Percentiles rank a stretch among this genome's conserved stretches.
Conservation (phyloP, 139 green algal genomes). For the Chlorella sp. region DNA sequence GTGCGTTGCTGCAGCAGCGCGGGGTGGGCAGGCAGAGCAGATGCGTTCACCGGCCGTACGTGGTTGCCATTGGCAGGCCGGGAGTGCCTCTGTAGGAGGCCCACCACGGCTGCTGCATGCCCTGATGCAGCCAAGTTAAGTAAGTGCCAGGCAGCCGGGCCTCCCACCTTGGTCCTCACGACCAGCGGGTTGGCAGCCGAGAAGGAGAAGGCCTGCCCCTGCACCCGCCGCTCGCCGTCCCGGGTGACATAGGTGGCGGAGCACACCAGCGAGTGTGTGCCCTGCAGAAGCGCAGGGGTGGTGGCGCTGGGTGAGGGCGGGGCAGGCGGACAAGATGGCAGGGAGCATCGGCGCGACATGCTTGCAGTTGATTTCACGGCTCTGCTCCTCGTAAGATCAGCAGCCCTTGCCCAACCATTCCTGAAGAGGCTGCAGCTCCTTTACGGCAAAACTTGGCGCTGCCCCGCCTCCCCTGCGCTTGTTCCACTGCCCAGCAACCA, state of each 20-base stretch:
- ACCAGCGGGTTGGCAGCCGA: conserved; percentile 65
- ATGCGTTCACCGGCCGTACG: no score
- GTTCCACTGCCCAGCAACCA: neutral
- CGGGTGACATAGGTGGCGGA: conserved; percentile 44
- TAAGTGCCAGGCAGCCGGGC: no score
- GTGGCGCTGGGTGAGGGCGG: neutral
- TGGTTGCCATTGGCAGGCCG: no score
- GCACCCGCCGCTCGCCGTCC: conserved; percentile 58
- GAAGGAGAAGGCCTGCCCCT: conserved; percentile 67
- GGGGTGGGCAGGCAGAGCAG: neutral
- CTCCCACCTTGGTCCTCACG: conserved; percentile 53
- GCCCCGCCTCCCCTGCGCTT: neutral
- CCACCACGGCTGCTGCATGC: no score
- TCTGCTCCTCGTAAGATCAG: no score
- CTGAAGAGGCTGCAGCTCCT: neutral
- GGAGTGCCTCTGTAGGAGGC: no score
- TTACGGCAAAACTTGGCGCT: neutral
- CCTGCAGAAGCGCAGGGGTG: neutral
- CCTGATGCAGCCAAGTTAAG: no score
- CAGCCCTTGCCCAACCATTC: no score
- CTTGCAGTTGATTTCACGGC: no score
- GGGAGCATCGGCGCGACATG: no score
- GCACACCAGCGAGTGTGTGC: conserved; percentile 65
- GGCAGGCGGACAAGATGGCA: neutral
- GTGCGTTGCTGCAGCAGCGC: conserved; percentile 11